Evolutionary conservation across 495 filamentous ascomycete species (phyloP).

Genomic region (Acidomyces sp.): DNA sequence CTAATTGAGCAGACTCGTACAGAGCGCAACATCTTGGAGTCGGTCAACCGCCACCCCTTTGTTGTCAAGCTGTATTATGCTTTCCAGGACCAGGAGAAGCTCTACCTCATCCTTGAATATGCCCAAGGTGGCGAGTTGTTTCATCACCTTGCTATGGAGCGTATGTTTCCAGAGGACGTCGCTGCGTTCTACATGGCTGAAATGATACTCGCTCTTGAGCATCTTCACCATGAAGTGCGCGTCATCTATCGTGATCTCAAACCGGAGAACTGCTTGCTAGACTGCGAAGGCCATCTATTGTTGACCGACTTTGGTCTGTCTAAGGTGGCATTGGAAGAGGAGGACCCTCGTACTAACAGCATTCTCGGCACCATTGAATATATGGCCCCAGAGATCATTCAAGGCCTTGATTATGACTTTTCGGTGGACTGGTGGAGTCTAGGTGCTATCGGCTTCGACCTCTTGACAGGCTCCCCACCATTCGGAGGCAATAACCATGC

Average conservation of each 20-base stretch:
- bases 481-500: conserved; percentile 81
- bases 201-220: conserved; percentile 84
- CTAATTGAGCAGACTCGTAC: conserved; percentile 94
- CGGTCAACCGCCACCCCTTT: conserved; percentile 88
- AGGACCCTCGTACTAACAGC: conserved; percentile 61
- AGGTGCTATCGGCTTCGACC: conserved; percentile 78
- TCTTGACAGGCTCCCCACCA: conserved; percentile 79
- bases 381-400: conserved; percentile 94
- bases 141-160: conserved; percentile 72
- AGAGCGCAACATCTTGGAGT: conserved; percentile 84
- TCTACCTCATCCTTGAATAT: conserved; percentile 96
- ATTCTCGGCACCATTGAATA: conserved; percentile 90
- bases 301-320: conserved; percentile 94
- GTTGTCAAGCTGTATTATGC: conserved; percentile 97
- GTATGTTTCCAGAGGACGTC: conserved; percentile 78
- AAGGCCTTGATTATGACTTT: conserved; percentile 73
- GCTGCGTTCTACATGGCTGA: conserved; percentile 97
- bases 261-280: conserved; percentile 93
- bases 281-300: conserved; percentile 79
- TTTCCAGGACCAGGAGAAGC: conserved; percentile 95
- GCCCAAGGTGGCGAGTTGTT: conserved; percentile 96
- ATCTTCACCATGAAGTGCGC: conserved; percentile 80
- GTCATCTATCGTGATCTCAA: conserved; percentile 96
- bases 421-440: conserved; percentile 98
- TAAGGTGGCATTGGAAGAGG: conserved; percentile 81